Base-by-base conservation (phyloP, 2,329 filamentous ascomycete species). In the Sporothrix pseudoabietina region DNA sequence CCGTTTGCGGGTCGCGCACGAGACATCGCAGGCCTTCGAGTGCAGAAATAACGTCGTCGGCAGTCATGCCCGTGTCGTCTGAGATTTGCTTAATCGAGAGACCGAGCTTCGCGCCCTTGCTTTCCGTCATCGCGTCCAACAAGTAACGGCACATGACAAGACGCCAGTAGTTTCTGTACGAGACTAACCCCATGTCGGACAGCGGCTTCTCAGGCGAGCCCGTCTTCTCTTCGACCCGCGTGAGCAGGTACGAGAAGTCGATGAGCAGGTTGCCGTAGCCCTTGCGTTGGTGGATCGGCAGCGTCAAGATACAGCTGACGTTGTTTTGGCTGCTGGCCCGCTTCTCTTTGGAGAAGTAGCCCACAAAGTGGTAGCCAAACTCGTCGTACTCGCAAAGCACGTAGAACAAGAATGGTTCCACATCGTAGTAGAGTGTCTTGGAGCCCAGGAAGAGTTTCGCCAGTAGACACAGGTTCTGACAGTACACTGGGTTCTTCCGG, bases 271-370 rank as follows among this genome's bases (percentile, higher is more conserved):
- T 95, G 6, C 97, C 96, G 78, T 98, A 99, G 73, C 96, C 96
- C 81, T 98, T 97, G 72, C 97, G 91, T 83, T 98, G 95, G 80
- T 98, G 96, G 72, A 98, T 98, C 0, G 96, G 96, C 54, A 99
- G 85, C 4, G 97, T 97, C 66, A 99, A 84, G 77, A 99, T 99
- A 82, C 96, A 99, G 9, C 94, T 98, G 66, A 99, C 96, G 77
- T 99, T 99, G 82, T 99, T 98, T 78, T 94, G 91, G 75, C 94
- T 97, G 81, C 93, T 95, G 1, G 94, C 92, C 59, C 97, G 88
- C 83, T 99, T 99, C 83, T 99, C 96, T 81, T 99, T 99, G 69
- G 96, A 98, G 79, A 99, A 99, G 80, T 99, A 99, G n/a, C 96
- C 96, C 35, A 98, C 95, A 77, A 99, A 96, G 80, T 98, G 96